Conservation (phyloP, 352 stramenopile genomes). For the Thalassiosira oceanica region DNA sequence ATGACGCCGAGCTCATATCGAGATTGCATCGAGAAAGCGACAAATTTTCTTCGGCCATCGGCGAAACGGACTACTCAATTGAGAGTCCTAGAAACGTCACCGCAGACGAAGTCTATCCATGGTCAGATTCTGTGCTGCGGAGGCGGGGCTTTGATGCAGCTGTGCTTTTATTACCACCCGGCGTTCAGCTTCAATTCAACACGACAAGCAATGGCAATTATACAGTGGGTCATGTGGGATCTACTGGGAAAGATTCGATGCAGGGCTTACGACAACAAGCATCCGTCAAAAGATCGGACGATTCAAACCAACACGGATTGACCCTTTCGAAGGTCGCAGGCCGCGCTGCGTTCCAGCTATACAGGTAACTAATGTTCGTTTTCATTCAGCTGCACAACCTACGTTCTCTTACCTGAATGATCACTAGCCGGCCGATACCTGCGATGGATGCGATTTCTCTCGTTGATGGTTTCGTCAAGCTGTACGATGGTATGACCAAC, state of each 20-base stretch:
- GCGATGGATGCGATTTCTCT: conserved; percentile 72
- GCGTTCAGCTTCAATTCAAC: conserved; percentile 24
- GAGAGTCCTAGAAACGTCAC: conserved; percentile 18
- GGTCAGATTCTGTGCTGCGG: conserved; percentile 27
- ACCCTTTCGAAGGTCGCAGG: conserved; percentile 61
- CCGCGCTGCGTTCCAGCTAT: conserved; percentile 70
- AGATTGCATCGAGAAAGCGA: no score
- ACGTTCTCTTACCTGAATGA: no score
- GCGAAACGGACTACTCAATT: no score
- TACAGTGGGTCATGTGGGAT: neutral
- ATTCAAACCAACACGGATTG: no score
- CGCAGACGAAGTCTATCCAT: conserved; percentile 28
- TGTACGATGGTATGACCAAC: conserved; percentile 67
- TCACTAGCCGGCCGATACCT: conserved; percentile 63
- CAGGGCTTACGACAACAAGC: no score
- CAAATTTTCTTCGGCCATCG: no score
- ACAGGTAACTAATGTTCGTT: no score
- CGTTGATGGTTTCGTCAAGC: conserved; percentile 76
- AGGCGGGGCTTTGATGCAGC: conserved; percentile 23
- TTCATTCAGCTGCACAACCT: no score
- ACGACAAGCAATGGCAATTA: conserved; percentile 7
- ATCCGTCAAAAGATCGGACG: no score
- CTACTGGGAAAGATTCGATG: neutral
- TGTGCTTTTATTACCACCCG: conserved; percentile 38
- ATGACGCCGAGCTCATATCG: no score